These are phyloP conservation scores for Diutina mesorugosa DNA, from an alignment of 1,139 yeast species.

Conservation along the genomic window DNA sequence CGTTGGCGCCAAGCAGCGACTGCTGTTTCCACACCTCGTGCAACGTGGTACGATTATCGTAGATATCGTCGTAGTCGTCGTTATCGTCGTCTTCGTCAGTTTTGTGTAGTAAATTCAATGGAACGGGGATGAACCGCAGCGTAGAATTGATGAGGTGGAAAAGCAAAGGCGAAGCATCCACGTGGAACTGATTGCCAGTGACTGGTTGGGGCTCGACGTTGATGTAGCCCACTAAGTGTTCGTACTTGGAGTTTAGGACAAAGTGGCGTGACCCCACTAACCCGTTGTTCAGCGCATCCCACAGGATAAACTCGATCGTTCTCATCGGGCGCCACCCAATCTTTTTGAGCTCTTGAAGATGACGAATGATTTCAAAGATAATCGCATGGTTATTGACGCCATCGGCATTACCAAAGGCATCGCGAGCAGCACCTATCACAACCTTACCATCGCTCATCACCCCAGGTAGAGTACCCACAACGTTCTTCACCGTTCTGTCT, in stretches of 20 bases:
- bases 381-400: conserved; percentile 31
- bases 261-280: conserved; percentile 18
- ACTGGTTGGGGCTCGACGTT: conserved; percentile 29
- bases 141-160: conserved; percentile 19
- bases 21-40: conserved; percentile 23
- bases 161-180: conserved; percentile 25
- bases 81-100: conserved; percentile 5
- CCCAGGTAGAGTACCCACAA: conserved; percentile 25
- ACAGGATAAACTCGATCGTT: conserved; percentile 27
- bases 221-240: conserved; percentile 24
- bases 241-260: conserved; percentile 7
- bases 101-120: conserved; percentile 9
- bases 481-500: conserved; percentile 15
- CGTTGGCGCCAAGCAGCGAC: conserved; percentile 19
- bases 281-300: conserved; percentile 30
- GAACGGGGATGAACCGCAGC: conserved; percentile 23
- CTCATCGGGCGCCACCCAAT: conserved; percentile 35
- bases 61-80: conserved; percentile 12
- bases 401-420: conserved; percentile 23
- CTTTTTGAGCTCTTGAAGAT: conserved; percentile 18
- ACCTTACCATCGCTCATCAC: conserved; percentile 29
- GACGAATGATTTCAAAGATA: conserved; percentile 27
- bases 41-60: conserved; percentile 5
- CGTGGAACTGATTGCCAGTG: conserved; percentile 24
- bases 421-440: conserved; percentile 30